Evolutionary conservation across 2,329 filamentous ascomycete genomes (phyloP), one percentile per base, ranked within the genome.

Genomic region (Colletotrichum scovillei): DNA sequence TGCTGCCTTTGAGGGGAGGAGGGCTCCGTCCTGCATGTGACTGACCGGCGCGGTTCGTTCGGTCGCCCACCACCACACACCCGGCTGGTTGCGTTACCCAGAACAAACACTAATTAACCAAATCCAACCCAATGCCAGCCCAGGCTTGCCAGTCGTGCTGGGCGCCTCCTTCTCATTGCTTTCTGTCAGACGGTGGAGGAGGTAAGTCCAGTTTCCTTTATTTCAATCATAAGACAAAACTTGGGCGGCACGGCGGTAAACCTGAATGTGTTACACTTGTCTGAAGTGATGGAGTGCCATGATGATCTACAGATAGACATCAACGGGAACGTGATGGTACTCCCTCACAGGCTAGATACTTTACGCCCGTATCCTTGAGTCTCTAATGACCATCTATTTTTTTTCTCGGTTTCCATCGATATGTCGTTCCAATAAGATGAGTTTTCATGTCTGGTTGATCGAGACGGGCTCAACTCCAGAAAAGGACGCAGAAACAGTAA

Each of bases 41-140:
- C 66, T 42, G 70, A 42, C 38, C 38, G 38, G 38, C 38, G 38
- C 38, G 38, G 38, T 42, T 42, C 42, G 42, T 19, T 22, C 42
- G 42, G 42, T 49, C 42, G 55, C 59, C 67, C 69, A 59, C 57
- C 67, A 55, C 46, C 60, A 12, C 28, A n/a, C n/a, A 49, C 46
- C 66, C 59, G 66, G 70, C 66, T 65, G 70, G 59, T 73, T 73
- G 70, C 70, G 66, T 70, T 65, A 57, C 35, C 16, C 16, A 59
- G 42, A 56, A 59, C 42, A 64, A 69, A 70, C 46, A 63, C 59
- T 24, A 63, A 14, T 32, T 26, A 46, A 69, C 66, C 53, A 73
- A 64, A 64, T 60, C 60, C 55, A 55, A 60, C 16, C 52, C 42
- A n/a, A 49, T 49, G 42, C 42, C 42, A 49, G 16, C 42, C 42